Evolutionary conservation across 768 basidiomycete genomes (phyloP).

Genomic region (Kwoniella sp.): DNA sequence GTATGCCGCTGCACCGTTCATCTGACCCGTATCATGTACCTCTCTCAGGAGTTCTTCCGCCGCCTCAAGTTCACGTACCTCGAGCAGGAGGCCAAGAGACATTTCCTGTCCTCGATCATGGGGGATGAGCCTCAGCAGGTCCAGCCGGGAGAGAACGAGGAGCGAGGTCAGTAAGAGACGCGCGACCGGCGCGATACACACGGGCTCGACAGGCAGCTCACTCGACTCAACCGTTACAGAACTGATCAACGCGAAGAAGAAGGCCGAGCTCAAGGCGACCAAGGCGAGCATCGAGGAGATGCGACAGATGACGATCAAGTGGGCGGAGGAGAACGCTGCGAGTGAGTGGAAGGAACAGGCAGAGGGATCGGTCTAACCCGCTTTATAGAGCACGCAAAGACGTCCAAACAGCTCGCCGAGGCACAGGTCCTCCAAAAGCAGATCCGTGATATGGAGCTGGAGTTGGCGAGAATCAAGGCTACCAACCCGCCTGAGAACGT

Average conservation of each 20-base stretch:
- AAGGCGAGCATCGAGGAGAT: constrained; percentile 64
- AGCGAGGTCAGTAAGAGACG: constrained; percentile 46
- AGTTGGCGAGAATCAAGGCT: constrained; percentile 73
- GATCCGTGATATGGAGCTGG: constrained; percentile 76
- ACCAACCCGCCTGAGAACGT: constrained; percentile 61
- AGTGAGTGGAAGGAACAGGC: constrained; percentile 25
- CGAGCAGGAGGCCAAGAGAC: constrained; percentile 84
- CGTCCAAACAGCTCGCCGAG: constrained; percentile 28
- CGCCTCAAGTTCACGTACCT: constrained; percentile 78
- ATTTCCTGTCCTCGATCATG: constrained; percentile 79
- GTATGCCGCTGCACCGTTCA: neutral
- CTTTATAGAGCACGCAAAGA: constrained; percentile 27
- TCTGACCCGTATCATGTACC: too few species aligned
- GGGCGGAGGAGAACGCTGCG: constrained; percentile 56
- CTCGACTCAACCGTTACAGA: too few species aligned
- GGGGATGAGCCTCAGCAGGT: constrained; percentile 77
- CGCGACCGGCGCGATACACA: neutral
- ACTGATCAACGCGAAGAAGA: constrained; percentile 65
- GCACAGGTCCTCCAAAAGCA: constrained; percentile 49
- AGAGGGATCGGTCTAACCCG: neutral
- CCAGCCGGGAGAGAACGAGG: constrained; percentile 72
- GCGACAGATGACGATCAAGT: constrained; percentile 57
- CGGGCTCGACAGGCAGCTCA: neutral
- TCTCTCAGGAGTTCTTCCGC: constrained; percentile 42
- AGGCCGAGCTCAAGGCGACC: constrained; percentile 61